Percentiles rank a stretch among this genome's conserved stretches.
Conservation (phyloP, 1,284 basidiomycete species). For the Malassezia yamatoensis region DNA sequence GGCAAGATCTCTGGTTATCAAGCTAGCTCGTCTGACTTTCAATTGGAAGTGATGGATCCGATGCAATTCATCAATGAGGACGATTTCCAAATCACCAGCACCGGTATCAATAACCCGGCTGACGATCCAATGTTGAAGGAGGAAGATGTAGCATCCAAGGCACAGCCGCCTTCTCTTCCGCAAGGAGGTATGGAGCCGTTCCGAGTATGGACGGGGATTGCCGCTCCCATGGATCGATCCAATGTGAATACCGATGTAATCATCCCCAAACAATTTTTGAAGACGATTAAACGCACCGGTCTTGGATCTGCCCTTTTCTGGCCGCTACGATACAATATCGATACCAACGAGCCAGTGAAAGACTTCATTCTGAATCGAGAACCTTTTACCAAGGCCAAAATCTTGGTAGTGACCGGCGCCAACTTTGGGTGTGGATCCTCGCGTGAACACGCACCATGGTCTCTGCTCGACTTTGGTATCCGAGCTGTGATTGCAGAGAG, state of each 20-base stretch:
- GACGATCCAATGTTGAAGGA: background rate
- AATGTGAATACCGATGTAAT: slow-evolving; percentile 47
- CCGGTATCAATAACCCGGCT: slow-evolving; percentile 6
- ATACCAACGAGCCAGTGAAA: slow-evolving; percentile 32
- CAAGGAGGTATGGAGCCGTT: slow-evolving; percentile 38
- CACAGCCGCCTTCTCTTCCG: background rate
- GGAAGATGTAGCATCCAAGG: background rate
- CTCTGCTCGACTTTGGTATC: slow-evolving; percentile 44
- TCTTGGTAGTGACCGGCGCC: slow-evolving; percentile 36
- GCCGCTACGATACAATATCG: slow-evolving; percentile 39
- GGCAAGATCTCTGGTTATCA: slow-evolving; percentile 25
- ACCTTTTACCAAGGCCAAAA: slow-evolving; percentile 34
- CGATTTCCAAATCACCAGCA: slow-evolving; percentile 7
- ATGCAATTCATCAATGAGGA: slow-evolving; percentile 33
- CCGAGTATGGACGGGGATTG: slow-evolving; percentile 39
- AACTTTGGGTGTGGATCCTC: slow-evolving; percentile 46
- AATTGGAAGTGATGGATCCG: slow-evolving; percentile 33
- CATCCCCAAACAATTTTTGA: slow-evolving; percentile 46
- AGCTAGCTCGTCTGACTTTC: slow-evolving; percentile 27
- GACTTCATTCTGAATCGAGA: slow-evolving; percentile 39
- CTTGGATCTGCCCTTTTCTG: slow-evolving; percentile 42
- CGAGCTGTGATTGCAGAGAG: slow-evolving; percentile 37
- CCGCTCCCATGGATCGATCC: slow-evolving; percentile 38
- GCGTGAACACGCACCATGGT: slow-evolving; percentile 45
- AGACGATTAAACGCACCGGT: slow-evolving; percentile 46